Evolutionary conservation across 1,284 basidiomycete genomes (phyloP), one percentile per base, ranked within the genome.

Genomic region (Fomes fomentarius): DNA sequence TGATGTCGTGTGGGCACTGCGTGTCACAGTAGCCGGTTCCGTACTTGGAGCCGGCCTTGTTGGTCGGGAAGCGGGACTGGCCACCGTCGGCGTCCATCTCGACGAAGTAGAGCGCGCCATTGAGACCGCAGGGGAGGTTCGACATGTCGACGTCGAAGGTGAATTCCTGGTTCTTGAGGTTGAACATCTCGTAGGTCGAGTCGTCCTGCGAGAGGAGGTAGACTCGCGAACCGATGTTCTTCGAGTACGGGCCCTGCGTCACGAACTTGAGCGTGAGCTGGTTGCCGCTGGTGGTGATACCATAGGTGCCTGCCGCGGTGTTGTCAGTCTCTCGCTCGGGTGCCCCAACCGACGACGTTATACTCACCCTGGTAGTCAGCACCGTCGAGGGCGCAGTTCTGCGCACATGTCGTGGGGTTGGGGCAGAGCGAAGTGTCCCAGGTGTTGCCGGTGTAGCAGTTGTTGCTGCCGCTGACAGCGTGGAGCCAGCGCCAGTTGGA

Each of bases 11-110:
- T 3, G 81, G 81, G 73, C 82, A 84, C 65, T 84, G 81, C 10
- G 81, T 75, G 66, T 82, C 80, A 64, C 80, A 83, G 69, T 82
- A 82, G 7, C 80, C 80, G 42, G 80, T 82, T 52, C 81, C 81
- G 67, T 79, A 82, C 64, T 76, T 77, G 56, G 80, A 78, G 60
- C 81, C 81, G 49, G 80, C 81, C 72, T 76, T 81, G 76, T 84
- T 84, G 63, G 61, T 72, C 12, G 80, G 58, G 70, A 70, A 79
- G 54, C 73, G 74, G 34, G 76, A 58, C 59, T 76, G 54, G 46
- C 82, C 83, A 69, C 83, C 83, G 63, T 84, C 81, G 15, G 74
- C 73, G 55, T 77, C 77, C 82, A 84, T 73, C 60, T 70, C 66
- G 46, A 63, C 56, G 62, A 75, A 69, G 71, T 75, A 74, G 47